Evolutionary conservation across 345 rosid genomes (phyloP).

Genomic region (Garcia nutans): DNA sequence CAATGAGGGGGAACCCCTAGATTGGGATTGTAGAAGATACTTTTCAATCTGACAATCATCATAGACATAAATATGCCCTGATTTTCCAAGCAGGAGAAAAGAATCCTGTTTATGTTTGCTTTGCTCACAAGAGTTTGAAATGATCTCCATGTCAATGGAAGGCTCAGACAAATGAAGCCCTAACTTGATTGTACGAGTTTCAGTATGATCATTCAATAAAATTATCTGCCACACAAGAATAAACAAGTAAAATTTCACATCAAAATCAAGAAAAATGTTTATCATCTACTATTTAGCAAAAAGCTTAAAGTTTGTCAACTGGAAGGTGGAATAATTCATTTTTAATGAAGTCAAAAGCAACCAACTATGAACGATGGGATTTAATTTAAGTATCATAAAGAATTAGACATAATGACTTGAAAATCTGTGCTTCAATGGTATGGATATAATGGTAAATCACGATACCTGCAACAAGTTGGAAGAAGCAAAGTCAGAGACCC

Average conservation of each 20-base stretch:
- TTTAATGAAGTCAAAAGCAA: not conserved
- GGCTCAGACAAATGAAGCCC: conserved; percentile 74
- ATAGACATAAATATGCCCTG: conserved; percentile 69
- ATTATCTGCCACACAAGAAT: conserved; percentile 49
- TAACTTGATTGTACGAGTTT: conserved; percentile 72
- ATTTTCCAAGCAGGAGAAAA: conserved; percentile 70
- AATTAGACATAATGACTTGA: not conserved
- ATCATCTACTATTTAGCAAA: conserved; percentile 4
- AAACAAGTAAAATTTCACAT: not conserved
- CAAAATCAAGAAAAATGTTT: not conserved
- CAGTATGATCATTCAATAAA: conserved; percentile 67
- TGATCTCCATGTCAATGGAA: conserved; percentile 69
- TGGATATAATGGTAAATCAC: conserved; percentile 1
- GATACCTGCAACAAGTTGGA: conserved; percentile 59
- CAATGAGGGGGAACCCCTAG: conserved; percentile 69
- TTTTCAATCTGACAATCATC: conserved; percentile 79
- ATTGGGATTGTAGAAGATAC: conserved; percentile 74
- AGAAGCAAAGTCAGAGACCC: conserved; percentile 49
- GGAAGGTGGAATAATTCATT: not conserved
- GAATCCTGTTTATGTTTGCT: conserved; percentile 56
- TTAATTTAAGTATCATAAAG: not conserved
- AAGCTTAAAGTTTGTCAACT: not conserved
- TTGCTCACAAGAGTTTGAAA: conserved; percentile 52
- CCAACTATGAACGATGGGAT: not conserved
- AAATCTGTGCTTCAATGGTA: not conserved